Evolutionary conservation across 257 asterid genomes (phyloP).

Genomic region (Solanum etuberosum): DNA sequence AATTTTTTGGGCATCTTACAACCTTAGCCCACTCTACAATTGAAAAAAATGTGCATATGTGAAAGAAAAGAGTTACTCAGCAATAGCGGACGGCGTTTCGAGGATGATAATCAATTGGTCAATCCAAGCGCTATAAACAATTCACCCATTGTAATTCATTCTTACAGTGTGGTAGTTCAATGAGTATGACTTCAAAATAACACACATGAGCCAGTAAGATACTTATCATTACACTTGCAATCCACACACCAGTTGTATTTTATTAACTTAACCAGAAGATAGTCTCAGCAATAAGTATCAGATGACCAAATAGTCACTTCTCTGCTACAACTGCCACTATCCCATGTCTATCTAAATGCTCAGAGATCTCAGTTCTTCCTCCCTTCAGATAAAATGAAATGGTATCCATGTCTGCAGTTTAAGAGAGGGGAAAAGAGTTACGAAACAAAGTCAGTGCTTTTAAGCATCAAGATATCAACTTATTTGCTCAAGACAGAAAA

Average conservation of each 20-base stretch:
- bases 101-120: not conserved
- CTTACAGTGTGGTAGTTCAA: not conserved
- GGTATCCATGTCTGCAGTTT: conserved; percentile 86
- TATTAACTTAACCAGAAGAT: not conserved
- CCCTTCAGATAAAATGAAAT: conserved; percentile 85
- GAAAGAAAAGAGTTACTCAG: not conserved
- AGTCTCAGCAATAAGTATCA: not conserved
- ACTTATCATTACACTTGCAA: not conserved
- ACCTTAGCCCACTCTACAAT: not conserved
- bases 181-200: not conserved
- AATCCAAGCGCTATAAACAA: not conserved
- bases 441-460: not conserved
- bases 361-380: conserved; percentile 66
- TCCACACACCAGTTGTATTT: not conserved
- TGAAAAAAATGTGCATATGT: not conserved
- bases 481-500: not conserved
- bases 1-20: not conserved
- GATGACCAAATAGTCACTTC: not conserved
- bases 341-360: conserved; percentile 2
- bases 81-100: not conserved
- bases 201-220: not conserved
- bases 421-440: not conserved
- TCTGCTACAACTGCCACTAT: not conserved
- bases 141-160: not conserved
- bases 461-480: not conserved